Conservation (phyloP, 2,329 filamentous ascomycete genomes). For the Shiraia sp. region DNA sequence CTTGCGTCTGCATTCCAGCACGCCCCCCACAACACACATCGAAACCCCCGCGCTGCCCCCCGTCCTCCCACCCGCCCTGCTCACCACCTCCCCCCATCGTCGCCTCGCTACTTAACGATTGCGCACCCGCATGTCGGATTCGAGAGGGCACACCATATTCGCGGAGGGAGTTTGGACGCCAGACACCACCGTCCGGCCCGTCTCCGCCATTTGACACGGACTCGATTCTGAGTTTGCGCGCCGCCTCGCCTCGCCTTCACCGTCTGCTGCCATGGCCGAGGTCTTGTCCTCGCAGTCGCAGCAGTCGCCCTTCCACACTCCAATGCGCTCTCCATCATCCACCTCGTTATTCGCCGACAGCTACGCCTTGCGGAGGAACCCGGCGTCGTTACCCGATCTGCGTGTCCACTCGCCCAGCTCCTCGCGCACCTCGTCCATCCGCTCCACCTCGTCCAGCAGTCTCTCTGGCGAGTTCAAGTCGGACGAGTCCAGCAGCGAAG, state of each 20-base stretch:
- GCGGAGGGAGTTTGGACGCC: conserved; percentile 34
- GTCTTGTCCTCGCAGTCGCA: conserved; percentile 34
- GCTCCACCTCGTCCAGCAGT: conserved; percentile 67
- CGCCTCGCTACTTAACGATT: conserved; percentile 15
- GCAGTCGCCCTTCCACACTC: conserved; percentile 41
- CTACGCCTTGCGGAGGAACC: conserved; percentile 38
- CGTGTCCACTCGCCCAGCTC: conserved; percentile 40
- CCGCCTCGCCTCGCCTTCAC: conserved; percentile 7
- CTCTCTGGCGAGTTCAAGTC: conserved; percentile 64
- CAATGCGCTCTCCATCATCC: conserved; percentile 48
- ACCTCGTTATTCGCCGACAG: conserved; percentile 50
- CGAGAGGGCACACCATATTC: conserved; percentile 13
- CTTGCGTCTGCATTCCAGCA: no score
- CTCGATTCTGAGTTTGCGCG: conserved; percentile 21
- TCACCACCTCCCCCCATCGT: conserved; percentile 1
- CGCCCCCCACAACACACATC: no score
- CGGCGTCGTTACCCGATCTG: conserved; percentile 43
- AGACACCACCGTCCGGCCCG: conserved; percentile 15
- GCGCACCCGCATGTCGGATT: conserved; percentile 40
- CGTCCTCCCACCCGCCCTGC: no score
- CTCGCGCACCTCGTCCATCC: conserved; percentile 57
- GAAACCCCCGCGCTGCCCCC: no score
- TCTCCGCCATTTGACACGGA: conserved; percentile 21
- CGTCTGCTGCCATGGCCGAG: conserved; percentile 49
- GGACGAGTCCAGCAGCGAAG: conserved; percentile 49